Evolutionary conservation across 805 yeast species (phyloP), one percentile per base, ranked within the genome.

Genomic region (Lachancea nothofagi): DNA sequence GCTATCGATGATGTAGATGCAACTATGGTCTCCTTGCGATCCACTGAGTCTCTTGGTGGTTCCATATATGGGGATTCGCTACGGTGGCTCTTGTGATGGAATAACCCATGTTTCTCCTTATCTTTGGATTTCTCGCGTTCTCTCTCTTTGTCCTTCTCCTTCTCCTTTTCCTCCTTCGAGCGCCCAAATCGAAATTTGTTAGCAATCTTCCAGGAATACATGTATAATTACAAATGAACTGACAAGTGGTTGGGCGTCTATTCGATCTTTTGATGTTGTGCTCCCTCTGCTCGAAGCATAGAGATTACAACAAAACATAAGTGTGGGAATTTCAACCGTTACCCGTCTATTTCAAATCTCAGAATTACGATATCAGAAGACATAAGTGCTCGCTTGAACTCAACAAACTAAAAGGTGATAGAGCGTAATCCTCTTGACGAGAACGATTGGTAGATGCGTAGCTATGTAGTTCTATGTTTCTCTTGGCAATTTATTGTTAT

Each of bases 121-220:
- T 46, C 49, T 19, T 46, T 43, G 31, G 28, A 31, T n/a, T 39
- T 33, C 13, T 51, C 53, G 18, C 47, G 49, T 15, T 36, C 43
- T 20, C 43, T 43, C 33, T 47, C 50, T 34, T 45, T 44, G 14
- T 48, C 51, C 41, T 45, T 44, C 17, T 48, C 51, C 41, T 44
- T 47, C 21, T 51, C 55, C 33, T 56, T 55, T 30, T 57, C 61
- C 29, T 57, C 61, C 38, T 57, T 59, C 12, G 57, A 48, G 36
- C 53, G 55, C n/a, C 64, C 64, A 43, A 59, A 58, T 40, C 52
- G 55, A 40, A 59, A 59, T 42, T 55, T 58, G 26, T 54, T 52
- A 22, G 46, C 36, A 33, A 54, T 40, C 48, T 58, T 59, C 63
- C 62, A 58, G 14, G 59, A 55, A 40, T 57, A 57, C 64, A 59